Base-by-base conservation (phyloP, 2,329 filamentous ascomycete species). In the Shiraia bambusicola region DNA sequence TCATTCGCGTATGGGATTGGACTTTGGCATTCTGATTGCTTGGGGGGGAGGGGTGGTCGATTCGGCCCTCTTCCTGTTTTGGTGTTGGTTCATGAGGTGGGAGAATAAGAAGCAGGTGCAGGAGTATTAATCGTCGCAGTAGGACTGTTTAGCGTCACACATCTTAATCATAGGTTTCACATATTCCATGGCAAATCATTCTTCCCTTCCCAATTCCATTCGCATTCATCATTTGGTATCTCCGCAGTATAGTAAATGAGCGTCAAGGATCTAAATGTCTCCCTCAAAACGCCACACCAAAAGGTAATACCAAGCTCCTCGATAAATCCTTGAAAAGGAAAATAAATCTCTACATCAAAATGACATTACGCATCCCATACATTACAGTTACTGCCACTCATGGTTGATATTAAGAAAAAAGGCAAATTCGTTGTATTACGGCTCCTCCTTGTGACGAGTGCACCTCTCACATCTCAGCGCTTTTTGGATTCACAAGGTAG, bases 1-100 rank as follows among this genome's bases (percentile, higher is more conserved):
- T 5, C 76, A 80, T 47, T 79, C 76, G 0, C 61, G 73, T 11
- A 78, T 85, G 35, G 80, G 80, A 0, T 59, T 83, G 2, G 78
- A 85, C 48, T 79, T 85, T 60, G 81, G 77, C 0, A 66, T 85
- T 1, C 59, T 86, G 30, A 76, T 83, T 44, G 76, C 75, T 0
- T 85, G 80, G 82, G 65, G 63, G 1, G 77, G 80, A 81, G 65
- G 63, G 1, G 77, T 69, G 0, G 61, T 81, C 3, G 79, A 79
- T 42, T 75, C 76, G 0, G 54, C 59, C 0, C 45, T 83, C 6
- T 83, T 82, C 54, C 80, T 78, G 0, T 49, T 80, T 16, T 64
- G 63, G n/a, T 74, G 70, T 45, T 69, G 59, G 42, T 71, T 69
- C 28, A 66, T 72, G 61, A 28, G 52, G 7, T 58, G 52, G 55